phyloP scores from a whole-genome alignment of 495 filamentous ascomycete species.

The Annulohypoxylon stygium region DNA sequence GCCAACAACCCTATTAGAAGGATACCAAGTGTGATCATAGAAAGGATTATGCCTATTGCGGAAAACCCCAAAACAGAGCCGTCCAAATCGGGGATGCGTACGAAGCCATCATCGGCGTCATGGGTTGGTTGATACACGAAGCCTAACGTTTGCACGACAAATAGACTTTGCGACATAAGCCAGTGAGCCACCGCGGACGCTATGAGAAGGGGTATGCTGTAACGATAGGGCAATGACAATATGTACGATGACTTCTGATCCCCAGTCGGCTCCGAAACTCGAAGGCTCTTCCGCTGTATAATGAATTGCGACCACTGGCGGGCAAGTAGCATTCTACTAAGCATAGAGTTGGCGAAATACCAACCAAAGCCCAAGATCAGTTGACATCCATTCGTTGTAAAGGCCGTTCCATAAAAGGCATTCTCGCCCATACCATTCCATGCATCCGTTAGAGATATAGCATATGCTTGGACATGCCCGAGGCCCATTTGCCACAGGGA shows the following conservation, averaged over 20 bases:
- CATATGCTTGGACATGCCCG: not conserved
- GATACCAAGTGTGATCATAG: not conserved
- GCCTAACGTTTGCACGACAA: not conserved
- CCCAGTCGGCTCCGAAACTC: not conserved
- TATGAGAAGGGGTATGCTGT: not conserved
- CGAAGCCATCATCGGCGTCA: not conserved
- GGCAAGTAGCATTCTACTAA: not conserved
- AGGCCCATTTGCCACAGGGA: not conserved
- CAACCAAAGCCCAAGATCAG: not conserved
- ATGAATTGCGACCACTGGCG: conserved; percentile 6
- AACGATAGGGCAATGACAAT: not conserved
- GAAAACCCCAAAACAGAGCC: not conserved
- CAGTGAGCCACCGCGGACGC: not conserved
- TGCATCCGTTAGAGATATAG: not conserved
- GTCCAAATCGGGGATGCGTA: not conserved
- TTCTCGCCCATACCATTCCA: not conserved
- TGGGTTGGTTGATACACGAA: not conserved
- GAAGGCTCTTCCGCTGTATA: not conserved
- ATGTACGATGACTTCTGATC: not conserved
- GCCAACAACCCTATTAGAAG: not conserved
- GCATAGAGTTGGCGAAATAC: not conserved
- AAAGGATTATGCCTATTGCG: not conserved
- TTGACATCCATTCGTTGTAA: not conserved
- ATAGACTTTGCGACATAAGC: not conserved
- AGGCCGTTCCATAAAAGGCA: not conserved